Evolutionary conservation across 164 flowering plant genomes (phyloP).

Genomic region (Houttuynia cordata): DNA sequence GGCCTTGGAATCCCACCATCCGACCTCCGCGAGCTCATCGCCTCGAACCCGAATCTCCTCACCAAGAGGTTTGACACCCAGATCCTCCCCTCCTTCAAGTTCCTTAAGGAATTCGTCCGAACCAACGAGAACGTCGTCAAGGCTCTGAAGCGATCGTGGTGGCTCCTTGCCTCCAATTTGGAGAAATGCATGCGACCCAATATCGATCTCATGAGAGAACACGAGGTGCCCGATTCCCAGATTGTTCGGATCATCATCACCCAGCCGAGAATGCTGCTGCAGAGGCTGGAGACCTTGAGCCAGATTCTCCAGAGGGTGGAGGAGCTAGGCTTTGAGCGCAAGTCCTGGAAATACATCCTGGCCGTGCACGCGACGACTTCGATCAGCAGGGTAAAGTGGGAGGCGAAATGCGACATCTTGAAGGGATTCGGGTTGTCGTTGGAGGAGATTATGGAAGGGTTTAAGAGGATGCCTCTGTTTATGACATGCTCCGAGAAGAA

Average conservation of each 20-base stretch:
- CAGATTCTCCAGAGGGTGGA: neutral
- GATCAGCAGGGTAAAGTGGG: neutral
- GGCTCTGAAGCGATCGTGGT: neutral
- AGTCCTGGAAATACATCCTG: neutral
- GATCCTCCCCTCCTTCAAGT: neutral
- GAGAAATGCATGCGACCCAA: neutral
- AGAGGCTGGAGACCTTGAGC: neutral
- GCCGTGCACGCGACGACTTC: neutral
- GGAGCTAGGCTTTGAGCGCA: neutral
- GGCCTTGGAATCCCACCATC: neutral
- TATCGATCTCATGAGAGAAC: neutral
- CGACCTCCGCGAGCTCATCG: neutral
- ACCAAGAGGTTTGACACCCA: neutral
- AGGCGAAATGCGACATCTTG: neutral
- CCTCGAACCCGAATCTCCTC: neutral
- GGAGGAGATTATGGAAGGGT: too few species aligned
- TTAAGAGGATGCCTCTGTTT: conserved; percentile 2
- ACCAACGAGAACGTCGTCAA: neutral
- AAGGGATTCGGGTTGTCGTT: conserved; percentile 3
- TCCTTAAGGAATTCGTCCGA: conserved; percentile 2
- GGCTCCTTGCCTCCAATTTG: neutral
- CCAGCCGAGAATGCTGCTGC: neutral
- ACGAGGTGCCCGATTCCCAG: neutral
- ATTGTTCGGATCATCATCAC: conserved; percentile 1
- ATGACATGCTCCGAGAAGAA: conserved; percentile 1